phyloP scores from a whole-genome alignment of 75 land plant genomes.

The Pseudotsuga menziesii region DNA sequence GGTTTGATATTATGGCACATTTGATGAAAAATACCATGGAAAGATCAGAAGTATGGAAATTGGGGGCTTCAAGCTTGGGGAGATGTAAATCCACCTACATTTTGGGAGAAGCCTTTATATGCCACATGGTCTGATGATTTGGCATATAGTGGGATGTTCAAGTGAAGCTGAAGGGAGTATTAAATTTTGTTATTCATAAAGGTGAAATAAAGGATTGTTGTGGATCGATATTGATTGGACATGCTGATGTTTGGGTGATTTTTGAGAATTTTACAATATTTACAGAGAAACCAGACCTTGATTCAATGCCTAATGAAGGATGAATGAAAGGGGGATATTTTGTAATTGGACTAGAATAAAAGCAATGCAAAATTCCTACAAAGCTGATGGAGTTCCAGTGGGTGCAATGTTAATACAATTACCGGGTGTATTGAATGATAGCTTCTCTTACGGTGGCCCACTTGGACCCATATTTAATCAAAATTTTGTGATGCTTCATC shows the following conservation, averaged over 20 bases:
- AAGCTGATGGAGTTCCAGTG: too few relatives aligned
- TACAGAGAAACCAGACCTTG: constrained; percentile 28
- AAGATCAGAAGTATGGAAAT: constrained; percentile 24
- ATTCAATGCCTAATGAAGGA: constrained; percentile 19
- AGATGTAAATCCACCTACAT: constrained; percentile 13
- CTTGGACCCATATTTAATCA: too few relatives aligned
- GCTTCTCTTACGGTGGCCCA: too few relatives aligned
- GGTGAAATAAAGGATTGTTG: constrained; percentile 22
- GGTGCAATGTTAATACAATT: too few relatives aligned
- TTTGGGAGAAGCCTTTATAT: constrained; percentile 30
- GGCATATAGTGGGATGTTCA: constrained; percentile 47
- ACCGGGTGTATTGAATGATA: too few relatives aligned
- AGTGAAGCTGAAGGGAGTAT: not conserved
- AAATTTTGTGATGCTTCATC: too few relatives aligned
- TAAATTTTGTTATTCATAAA: constrained; percentile 34
- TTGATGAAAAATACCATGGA: constrained; percentile 12
- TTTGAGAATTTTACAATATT: constrained; percentile 29
- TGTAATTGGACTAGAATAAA: too few relatives aligned
- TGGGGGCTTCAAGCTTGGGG: constrained; percentile 57
- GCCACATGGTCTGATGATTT: constrained; percentile 28
- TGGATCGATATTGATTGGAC: constrained; percentile 16
- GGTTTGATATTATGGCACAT: too few relatives aligned
- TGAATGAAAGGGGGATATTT: too few relatives aligned
- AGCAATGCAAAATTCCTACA: too few relatives aligned
- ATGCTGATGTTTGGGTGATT: constrained; percentile 31